Base-by-base conservation (phyloP, 108 stramenopile genomes). In the Aurantiochytrium sp. region DNA sequence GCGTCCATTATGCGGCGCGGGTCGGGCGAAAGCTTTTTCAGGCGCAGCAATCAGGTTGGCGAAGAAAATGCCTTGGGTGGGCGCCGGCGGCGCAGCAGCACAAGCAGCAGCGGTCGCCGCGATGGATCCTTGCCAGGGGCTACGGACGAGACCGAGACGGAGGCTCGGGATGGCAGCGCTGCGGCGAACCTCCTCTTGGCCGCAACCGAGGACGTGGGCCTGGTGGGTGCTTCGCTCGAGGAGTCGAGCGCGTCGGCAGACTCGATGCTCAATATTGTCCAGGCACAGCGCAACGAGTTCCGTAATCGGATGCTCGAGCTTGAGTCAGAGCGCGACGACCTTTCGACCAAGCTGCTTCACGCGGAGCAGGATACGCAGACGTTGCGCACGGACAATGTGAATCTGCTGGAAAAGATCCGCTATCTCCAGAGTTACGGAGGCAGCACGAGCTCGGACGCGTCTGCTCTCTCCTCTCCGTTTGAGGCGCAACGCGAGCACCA, bases 281-380 rank as follows among this genome's bases (percentile, higher is more conserved):
- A 81, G 27, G 73, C 0, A 24, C 73, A 81, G 73, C 39, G 73
- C 24, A 81, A 81, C 45, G 73, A 81, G 19, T 81, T 48, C 24
- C 39, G 73, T 6, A 81, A 81, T 6, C 39, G 73, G 10, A 81
- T 81, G 73, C 45, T 81, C 6, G 73, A 81, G 45, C 45, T 81
- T 41, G 73, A 81, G 45, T 39, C 42, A 0, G 73, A 37, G 39
- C 73, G 73, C 15, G 73, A 81, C 73, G 8, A 81, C 1, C 73
- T 81, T 12, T 6, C 45, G 1, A 10, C 30, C 8, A 22, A 81
- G 45, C 42, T 81, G 10, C 1, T 12, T 17, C 42, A 48, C 2
- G 73, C 73, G 21, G 42, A 81, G 73, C 45, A 41, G 39, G 73
- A 81, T 48, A 1, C 8, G 39, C 10, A 48, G 42, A 81, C 42